These are phyloP conservation scores for Fraxinus greggii DNA, from an alignment of 305 asterid species.

Conservation along the genomic window DNA sequence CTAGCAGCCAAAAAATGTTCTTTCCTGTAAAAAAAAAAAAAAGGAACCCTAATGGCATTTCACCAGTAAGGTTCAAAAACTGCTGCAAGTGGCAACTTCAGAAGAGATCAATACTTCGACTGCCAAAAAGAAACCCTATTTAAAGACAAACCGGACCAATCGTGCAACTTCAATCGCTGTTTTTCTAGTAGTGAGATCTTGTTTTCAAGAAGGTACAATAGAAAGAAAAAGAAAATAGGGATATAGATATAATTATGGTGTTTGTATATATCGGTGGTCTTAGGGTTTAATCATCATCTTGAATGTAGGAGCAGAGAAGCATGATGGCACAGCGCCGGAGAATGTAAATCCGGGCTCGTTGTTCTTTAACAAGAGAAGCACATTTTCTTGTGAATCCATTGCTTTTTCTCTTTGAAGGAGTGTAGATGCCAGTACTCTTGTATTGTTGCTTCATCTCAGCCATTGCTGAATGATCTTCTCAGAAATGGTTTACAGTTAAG, in stretches of 20 bases:
- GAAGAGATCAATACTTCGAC: conserved; percentile 18
- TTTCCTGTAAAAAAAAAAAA: conserved; percentile 23
- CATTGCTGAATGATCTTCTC: conserved; percentile 30
- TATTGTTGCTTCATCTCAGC: conserved; percentile 37
- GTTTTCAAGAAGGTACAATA: neutral
- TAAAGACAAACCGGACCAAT: conserved; percentile 25
- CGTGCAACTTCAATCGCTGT: conserved; percentile 10
- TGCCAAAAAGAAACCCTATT: conserved; percentile 20
- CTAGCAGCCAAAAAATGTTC: conserved; percentile 10
- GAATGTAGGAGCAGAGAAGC: conserved; percentile 84
- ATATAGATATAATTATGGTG: neutral
- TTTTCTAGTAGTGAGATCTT: neutral
- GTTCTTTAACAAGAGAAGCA: conserved; percentile 68
- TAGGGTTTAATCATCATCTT: conserved; percentile 58
- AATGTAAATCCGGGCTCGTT: conserved; percentile 73
- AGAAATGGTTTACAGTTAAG: neutral
- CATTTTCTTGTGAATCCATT: conserved; percentile 70
- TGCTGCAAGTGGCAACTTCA: conserved; percentile 21
- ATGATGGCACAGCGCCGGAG: conserved; percentile 92
- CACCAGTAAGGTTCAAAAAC: conserved; percentile 48
- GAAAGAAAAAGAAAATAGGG: neutral
- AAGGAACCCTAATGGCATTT: conserved; percentile 43
- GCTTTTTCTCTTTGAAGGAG: conserved; percentile 46
- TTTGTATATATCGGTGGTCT: neutral
- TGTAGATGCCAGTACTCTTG: conserved; percentile 23